A percentile compares a stretch with the other conserved stretches of the same genome.
Evolutionary conservation across 2,329 filamentous ascomycete species (phyloP).

Genomic region (Dothidotthia symphoricarpi): DNA sequence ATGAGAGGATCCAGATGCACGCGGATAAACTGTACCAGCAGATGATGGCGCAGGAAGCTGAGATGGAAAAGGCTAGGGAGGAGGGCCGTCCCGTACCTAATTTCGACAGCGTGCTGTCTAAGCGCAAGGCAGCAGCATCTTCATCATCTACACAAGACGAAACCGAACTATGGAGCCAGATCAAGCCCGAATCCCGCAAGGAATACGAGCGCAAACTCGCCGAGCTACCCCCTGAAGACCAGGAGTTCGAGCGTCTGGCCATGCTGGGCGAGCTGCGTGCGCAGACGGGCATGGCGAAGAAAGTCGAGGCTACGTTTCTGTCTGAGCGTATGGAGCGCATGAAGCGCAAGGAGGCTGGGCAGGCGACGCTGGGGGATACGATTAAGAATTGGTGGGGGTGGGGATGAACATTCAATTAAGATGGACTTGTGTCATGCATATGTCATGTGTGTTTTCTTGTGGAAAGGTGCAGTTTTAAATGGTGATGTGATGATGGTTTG

Average conservation of each 20-base stretch:
- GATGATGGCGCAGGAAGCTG: slow-evolving; percentile 78
- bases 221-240: slow-evolving; percentile 29
- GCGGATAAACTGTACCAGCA: slow-evolving; percentile 86
- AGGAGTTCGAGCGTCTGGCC: slow-evolving; percentile 36
- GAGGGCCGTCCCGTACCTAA: slow-evolving; percentile 54
- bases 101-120: slow-evolving; percentile 58
- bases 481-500: no score
- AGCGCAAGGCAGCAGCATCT: no score
- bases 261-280: slow-evolving; percentile 37
- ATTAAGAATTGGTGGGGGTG: slow-evolving; percentile 42
- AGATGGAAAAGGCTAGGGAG: slow-evolving; percentile 67
- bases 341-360: slow-evolving; percentile 37
- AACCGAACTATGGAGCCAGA: slow-evolving; percentile 29
- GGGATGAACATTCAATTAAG: no score
- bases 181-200: slow-evolving; percentile 31
- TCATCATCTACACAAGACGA: slow-evolving; percentile 10
- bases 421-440: no score
- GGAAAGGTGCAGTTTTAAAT: no score
- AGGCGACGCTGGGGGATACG: slow-evolving; percentile 40
- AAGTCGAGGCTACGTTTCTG: slow-evolving; percentile 34
- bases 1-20: slow-evolving; percentile 86
- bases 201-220: slow-evolving; percentile 37
- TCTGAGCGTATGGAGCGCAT: slow-evolving; percentile 38
- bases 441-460: no score
- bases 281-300: slow-evolving; percentile 30